Base-by-base conservation (phyloP, 1,284 basidiomycete species). In the Crepidotus sp. region DNA sequence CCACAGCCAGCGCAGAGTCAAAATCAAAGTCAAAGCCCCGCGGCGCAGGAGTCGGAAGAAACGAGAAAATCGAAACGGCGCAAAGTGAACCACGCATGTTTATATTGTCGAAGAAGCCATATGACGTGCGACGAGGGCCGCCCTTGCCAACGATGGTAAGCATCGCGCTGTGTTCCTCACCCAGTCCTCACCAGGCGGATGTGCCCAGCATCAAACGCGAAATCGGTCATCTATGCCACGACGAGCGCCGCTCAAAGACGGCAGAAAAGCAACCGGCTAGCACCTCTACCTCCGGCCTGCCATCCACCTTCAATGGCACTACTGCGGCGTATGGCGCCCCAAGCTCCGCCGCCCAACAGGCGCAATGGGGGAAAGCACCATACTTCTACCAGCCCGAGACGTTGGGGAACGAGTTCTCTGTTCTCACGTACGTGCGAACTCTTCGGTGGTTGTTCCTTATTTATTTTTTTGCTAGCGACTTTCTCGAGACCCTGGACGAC, bases 61-160 rank as follows among this genome's bases (percentile, higher is more conserved):
- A 76, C 73, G 63, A 80, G 80, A 64, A 78, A 81, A 56, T 61
- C 75, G 19, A 86, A 85, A 64, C 68, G 85, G 54, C 67, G 84
- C 45, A 90, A 89, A 61, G 84, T 88, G 47, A 91, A 90, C 64
- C 84, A 88, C 65, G 92, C 92, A 1, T 96, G 93, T 61, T 72
- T 97, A 39, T 97, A 95, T 65, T 96, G 92, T 65, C 73, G 92
- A 54, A 70, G 91, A 48, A 92, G 88, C 74, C 84, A 91, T 76
- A 89, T 93, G 89, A 91, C 88, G 7, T 93, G 90, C 66, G 88
- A 93, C 59, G 88, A 91, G 54, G 83, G 83, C 15, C 70, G 90
- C 36, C 91, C 90, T 4, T 93, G 90, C 62, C 84, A 91, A 56
- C 77, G 90, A 55, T 93, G 90, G 90, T 92, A 60, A 64, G 84